These are phyloP conservation scores for Capsicum baccatum DNA, from an alignment of 257 asterid genomes.

Conservation along the genomic window DNA sequence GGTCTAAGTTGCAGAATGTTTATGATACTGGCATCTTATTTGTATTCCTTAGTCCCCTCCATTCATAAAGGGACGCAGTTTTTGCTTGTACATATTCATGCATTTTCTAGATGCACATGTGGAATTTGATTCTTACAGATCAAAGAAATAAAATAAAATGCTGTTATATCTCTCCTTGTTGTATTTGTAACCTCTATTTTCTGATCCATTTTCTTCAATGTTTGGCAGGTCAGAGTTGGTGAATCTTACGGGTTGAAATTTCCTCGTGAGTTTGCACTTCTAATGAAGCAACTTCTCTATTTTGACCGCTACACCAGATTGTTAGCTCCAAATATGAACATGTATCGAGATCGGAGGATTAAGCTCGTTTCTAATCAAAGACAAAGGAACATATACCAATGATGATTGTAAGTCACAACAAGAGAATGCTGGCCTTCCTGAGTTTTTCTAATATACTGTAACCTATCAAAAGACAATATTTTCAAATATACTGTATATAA, in stretches of 20 bases:
- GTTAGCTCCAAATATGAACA: constrained; percentile 92
- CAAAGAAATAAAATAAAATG: not conserved
- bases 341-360: constrained; percentile 95
- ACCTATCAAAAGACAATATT: not conserved
- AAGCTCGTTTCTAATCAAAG: constrained; percentile 63
- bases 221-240: constrained; percentile 79
- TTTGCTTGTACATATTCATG: constrained; percentile 12
- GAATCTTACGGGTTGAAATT: constrained; percentile 94
- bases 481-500: constrained; percentile 27
- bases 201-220: not conserved
- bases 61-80: not conserved
- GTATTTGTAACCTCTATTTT: not conserved
- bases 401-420: constrained; percentile 26
- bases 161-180: not conserved
- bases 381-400: constrained; percentile 45
- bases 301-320: constrained; percentile 92
- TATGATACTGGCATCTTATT: not conserved
- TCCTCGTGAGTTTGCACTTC: constrained; percentile 97
- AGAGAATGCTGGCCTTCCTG: not conserved
- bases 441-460: constrained; percentile 20
- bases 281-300: constrained; percentile 94
- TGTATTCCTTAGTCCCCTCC: not conserved
- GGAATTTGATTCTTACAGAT: not conserved
- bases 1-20: not conserved
- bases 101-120: not conserved